Evolutionary conservation across 2,329 filamentous ascomycete species (phyloP), one percentile per base, ranked within the genome.

Genomic region (Penicillium sp.): DNA sequence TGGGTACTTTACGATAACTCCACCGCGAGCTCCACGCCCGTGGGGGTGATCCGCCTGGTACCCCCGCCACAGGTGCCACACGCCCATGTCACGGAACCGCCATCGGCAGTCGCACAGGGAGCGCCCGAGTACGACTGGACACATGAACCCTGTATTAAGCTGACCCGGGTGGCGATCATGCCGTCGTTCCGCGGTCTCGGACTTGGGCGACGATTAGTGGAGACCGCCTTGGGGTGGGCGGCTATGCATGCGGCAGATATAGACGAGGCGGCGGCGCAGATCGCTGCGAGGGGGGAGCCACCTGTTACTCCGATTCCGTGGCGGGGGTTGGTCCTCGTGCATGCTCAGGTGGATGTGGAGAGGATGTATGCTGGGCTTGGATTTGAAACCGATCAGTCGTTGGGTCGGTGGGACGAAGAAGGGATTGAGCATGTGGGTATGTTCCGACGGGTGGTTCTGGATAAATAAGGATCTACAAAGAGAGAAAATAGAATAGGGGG

Each of bases 361-460:
- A 76, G 75, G 29, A 79, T 87, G 64, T 97, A 92, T 86, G 76
- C 78, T 68, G 83, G 80, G 68, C 83, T 88, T 74, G 92, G 91
- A 0, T 97, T 96, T 73, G 76, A 79, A 61, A 78, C 84, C 10
- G 92, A 97, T 74, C 82, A 89, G 68, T 79, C 76, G 10, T 85
- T 93, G 83, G 90, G 90, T 0, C 81, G 73, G 33, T 97, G 92
- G 91, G 80, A 82, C 61, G 92, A 97, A 73, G 91, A 94, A 69
- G 90, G 89, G 4, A 93, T 96, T 54, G 80, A 84, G 63, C 91
- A 96, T 78, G 82, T 96, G 19, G 92, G 90, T 59, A 96, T 97
- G 92, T 96, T 85, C 82, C 82, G 76, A 72, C 64, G 73, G 53
- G 53, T 78, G n/a, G 54, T 61, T 13, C 42, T 72, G 31, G 10